Percentiles rank a stretch among this genome's conserved stretches.
Evolutionary conservation across 148 eudicot genomes (phyloP).

Genomic region (Dysphania ambrosioides): DNA sequence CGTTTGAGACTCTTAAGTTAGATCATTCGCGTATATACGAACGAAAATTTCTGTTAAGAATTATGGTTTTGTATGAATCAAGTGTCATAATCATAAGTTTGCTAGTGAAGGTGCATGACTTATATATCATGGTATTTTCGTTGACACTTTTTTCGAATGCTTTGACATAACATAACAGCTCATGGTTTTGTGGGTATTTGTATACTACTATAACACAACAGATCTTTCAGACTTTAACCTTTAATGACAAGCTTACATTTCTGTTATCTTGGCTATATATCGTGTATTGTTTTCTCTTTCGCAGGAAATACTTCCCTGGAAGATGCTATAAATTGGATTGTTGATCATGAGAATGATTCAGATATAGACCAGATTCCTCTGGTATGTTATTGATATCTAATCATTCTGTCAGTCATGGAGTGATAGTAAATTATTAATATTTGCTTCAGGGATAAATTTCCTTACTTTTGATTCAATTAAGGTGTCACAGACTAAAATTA

Average conservation of each 20-base stretch:
- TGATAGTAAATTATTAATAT: neutral
- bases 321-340: constrained; percentile 76
- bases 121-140: neutral
- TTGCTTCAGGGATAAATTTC: neutral
- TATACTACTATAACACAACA: neutral
- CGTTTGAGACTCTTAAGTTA: neutral
- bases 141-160: too few species aligned
- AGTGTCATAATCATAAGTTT: neutral
- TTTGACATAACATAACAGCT: too few species aligned
- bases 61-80: neutral
- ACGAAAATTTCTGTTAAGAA: neutral
- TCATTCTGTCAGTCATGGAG: neutral
- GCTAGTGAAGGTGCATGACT: neutral
- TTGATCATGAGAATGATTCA: constrained; percentile 70
- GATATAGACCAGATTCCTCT: constrained; percentile 61
- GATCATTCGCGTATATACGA: neutral
- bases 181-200: neutral
- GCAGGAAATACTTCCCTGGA: constrained; percentile 67
- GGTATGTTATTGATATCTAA: constrained; percentile 36
- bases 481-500: neutral
- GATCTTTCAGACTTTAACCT: neutral
- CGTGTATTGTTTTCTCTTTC: neutral
- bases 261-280: neutral
- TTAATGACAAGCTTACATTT: neutral
- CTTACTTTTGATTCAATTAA: neutral